Evolutionary conservation across 495 filamentous ascomycete species (phyloP), one percentile per base, ranked within the genome.

Genomic region (Penicillium mononematosum): DNA sequence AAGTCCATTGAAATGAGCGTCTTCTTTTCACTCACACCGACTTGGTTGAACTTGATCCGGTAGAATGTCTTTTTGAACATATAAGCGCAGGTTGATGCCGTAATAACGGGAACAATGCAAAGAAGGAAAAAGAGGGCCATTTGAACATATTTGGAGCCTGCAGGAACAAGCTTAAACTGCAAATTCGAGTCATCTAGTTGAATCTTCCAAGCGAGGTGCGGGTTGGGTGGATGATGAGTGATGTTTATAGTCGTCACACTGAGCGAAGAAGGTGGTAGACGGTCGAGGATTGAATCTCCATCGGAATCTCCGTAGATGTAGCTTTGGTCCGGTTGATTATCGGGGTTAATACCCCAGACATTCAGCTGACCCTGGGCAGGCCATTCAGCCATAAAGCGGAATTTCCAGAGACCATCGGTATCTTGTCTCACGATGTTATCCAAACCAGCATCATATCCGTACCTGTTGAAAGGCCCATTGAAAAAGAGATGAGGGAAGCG

Each of bases 11-110:
- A 74, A 11, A 78, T 65, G 10, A 78, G 61, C 16, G 62, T 60
- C 47, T 76, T 76, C 64, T 81, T 81, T 45, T 81, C 72, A 34
- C 65, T 75, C 7, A 87, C 81, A 44, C 87, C 87, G 12, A 82
- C 67, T 63, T 87, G 78, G 65, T 88, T 88, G 73, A 89, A 82
- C 66, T 87, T 88, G 69, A 89, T 83, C 24, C 82, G 78, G 69
- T 88, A 89, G 69, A 88, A 89, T 19, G 80, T 80, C 53, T 80
- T 79, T 74, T 84, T 78, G 74, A 86, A 89, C 3, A 82, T 63
- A 64, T 77, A 87, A 1, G 83, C 77, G 20, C 77, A 83, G 14
- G 76, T 58, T 1, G 62, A 63, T 10, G 75, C 85, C 6, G 78
- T 79, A 6, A 77, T 6, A 14, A 83, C 55, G 0, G 86, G 86